Base-by-base conservation (phyloP, 768 basidiomycete species). In the Suillus discolor region DNA sequence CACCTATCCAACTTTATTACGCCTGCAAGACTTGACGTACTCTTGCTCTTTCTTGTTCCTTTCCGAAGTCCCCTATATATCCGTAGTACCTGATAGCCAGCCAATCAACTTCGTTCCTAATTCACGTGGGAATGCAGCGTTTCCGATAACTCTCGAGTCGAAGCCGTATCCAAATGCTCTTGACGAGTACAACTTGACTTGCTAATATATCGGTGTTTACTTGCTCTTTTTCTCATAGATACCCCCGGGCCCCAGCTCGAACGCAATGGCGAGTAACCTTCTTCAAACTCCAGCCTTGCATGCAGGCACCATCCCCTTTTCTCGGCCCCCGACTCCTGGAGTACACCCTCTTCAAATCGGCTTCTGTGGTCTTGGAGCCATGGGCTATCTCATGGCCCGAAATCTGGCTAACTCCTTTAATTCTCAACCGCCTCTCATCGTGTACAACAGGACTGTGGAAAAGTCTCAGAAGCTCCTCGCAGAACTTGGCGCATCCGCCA, bases 321-420 rank as follows among this genome's bases (percentile, higher is more conserved):
- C 89, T 16, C 83, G 88, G 20, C 89, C 89, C 3, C 68, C 79
- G 3, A 87, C 88, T 0, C 89, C 89, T 0, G 76, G 75, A 6
- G 68, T 63, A 7, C 74, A 75, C 63, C 71, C 75, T 11, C 71
- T 75, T 49, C 81, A 78, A 67, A 73, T 88, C 69, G 88, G 86
- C 64, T 75, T 71, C 71, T 73, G 72, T 69, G 83, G 80, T 4
- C 76, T 89, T 18, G 89, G 90, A 25, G 84, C 85, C 25, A 92
- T 94, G 86, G 93, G 91, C 12, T 85, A 82, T 71, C 75, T 81
- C 23, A 95, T 96, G 91, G 91, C 90, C 7, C 82, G 83, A 44
- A 97, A 96, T 75, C 82, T 97, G 41, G 92, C 91, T 41, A 85
- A 78, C 51, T 79, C 83, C 68, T 81, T 78, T 54, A 75, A 78